Evolutionary conservation across 805 yeast genomes (phyloP), one percentile per base, ranked within the genome.

Genomic region (Hemisphaericaspora nanyangensis): DNA sequence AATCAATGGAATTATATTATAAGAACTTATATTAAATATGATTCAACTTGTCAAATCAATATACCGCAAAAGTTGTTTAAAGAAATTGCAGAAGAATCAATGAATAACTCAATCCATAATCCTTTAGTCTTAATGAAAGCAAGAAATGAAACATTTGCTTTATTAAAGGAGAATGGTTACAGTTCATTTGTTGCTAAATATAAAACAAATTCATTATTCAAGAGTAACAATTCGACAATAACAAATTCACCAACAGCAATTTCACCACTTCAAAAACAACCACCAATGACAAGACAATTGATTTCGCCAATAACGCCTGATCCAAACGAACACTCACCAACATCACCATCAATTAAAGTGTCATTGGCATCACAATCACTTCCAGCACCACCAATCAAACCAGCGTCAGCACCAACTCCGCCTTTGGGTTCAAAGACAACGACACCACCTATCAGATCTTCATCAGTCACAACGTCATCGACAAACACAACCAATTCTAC

Each of bases 31-130:
- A 65, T 77, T 29, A 43, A 48, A 10, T 55, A 57, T 15, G 65
- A 72, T 37, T 59, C 80, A 1, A 67, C 70, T 1, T 60, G 58
- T 24, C 79, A 77, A 50, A 65, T 77, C 46, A 77, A 77, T 51
- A 47, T 77, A 15, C 71, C 79, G 0, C 54, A 61, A 44, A 60
- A 63, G 8, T 58, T 73, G 3, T 60, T 55, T 44, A 51, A 60
- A 8, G 54, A 53, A 13, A 50, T 65, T 28, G 32, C 56, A 29
- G 45, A 38, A 11, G 57, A 45, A 35, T 32, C 55, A 22, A 16
- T 26, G 8, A 28, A 22, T 8, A 26, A 22, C 13, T 48, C 45
- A 16, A 47, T 67, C 6, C 65, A 60, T 37, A 43, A 44, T 18
- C 70, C 69, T 1, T 29, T 33, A 8, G 49, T 52, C 17, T 50